Percentiles rank a stretch among this genome's conserved stretches.
Evolutionary conservation across 2,329 filamentous ascomycete species (phyloP).

Genomic region (Pochonia chlamydosporia): DNA sequence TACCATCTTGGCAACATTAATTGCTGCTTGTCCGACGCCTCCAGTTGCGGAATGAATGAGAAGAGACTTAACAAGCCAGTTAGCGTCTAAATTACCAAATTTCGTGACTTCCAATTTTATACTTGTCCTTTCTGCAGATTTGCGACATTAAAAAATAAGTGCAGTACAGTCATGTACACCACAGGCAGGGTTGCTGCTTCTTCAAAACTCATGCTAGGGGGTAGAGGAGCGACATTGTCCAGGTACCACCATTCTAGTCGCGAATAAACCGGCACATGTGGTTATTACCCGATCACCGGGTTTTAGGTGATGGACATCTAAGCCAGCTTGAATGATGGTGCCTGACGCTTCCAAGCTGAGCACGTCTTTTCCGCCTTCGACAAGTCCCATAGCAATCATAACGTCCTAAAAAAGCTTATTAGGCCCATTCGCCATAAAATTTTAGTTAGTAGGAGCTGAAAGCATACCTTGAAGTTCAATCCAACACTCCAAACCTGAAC

Average conservation of each 20-base stretch:
- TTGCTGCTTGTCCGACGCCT: too few relatives aligned
- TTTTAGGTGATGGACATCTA: conserved; percentile 9
- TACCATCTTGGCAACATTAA: too few relatives aligned
- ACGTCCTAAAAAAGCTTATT: conserved; percentile 4
- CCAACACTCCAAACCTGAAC: conserved; percentile 3
- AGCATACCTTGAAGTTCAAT: conserved; percentile 2
- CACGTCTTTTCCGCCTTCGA: not conserved
- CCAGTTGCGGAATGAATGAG: too few relatives aligned
- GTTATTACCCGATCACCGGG: conserved; percentile 4
- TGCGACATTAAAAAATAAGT: too few relatives aligned
- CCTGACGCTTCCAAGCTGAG: conserved; percentile 15
- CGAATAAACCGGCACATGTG: not conserved
- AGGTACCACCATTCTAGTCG: conserved; percentile 1
- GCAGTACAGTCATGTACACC: too few relatives aligned
- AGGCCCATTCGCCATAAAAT: not conserved
- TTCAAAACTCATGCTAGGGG: too few relatives aligned
- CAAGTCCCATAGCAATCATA: conserved; percentile 5
- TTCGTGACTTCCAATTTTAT: too few relatives aligned
- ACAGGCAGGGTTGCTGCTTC: too few relatives aligned
- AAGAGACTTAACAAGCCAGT: too few relatives aligned
- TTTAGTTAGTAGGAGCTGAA: not conserved
- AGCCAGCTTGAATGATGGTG: conserved; percentile 11
- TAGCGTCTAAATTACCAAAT: too few relatives aligned
- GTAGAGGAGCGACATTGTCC: too few relatives aligned
- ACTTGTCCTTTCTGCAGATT: too few relatives aligned